Evolutionary conservation across 2,329 filamentous ascomycete species (phyloP).

Genomic region (Ophiobolus disseminans): DNA sequence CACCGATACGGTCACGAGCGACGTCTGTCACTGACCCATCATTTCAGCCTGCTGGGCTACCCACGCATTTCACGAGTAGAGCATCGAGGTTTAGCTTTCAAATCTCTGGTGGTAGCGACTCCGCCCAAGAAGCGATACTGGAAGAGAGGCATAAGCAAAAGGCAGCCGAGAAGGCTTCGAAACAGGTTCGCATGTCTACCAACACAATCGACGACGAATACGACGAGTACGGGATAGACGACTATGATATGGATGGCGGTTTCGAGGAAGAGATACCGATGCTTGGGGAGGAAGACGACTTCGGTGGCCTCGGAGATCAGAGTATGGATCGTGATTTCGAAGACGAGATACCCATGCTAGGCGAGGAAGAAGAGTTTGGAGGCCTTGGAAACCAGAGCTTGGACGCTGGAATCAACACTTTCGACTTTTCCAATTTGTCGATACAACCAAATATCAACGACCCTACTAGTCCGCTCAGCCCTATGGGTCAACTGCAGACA

Average conservation of each 20-base stretch:
- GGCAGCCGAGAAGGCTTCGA: slow-evolving; percentile 66
- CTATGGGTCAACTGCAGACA: slow-evolving; percentile 32
- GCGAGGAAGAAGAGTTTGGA: slow-evolving; percentile 42
- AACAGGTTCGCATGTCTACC: slow-evolving; percentile 44
- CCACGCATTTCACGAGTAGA: slow-evolving; percentile 64
- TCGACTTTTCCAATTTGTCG: slow-evolving; percentile 45
- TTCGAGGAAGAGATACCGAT: slow-evolving; percentile 72
- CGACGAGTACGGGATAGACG: slow-evolving; percentile 49
- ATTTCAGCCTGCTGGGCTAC: slow-evolving; percentile 47
- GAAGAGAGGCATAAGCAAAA: slow-evolving; percentile 76
- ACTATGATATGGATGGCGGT: slow-evolving; percentile 63
- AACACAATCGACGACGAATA: slow-evolving; percentile 47
- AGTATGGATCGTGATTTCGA: slow-evolving; percentile 61
- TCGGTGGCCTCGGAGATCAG: slow-evolving; percentile 33
- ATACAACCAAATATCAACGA: slow-evolving; percentile 27
- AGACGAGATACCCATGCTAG: slow-evolving; percentile 68
- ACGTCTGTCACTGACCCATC: slow-evolving; percentile 47
- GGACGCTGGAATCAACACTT: slow-evolving; percentile 38
- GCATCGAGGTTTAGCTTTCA: slow-evolving; percentile 85
- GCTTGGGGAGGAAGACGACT: slow-evolving; percentile 48
- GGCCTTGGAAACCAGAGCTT: slow-evolving; percentile 36
- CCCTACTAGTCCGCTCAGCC: slow-evolving; percentile 30
- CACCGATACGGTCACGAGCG: slow-evolving; percentile 44
- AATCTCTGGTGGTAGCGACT: slow-evolving; percentile 74
- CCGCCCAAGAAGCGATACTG: slow-evolving; percentile 69